phyloP scores from a whole-genome alignment of 768 basidiomycete species.

The Pleurotus ostreatus region DNA sequence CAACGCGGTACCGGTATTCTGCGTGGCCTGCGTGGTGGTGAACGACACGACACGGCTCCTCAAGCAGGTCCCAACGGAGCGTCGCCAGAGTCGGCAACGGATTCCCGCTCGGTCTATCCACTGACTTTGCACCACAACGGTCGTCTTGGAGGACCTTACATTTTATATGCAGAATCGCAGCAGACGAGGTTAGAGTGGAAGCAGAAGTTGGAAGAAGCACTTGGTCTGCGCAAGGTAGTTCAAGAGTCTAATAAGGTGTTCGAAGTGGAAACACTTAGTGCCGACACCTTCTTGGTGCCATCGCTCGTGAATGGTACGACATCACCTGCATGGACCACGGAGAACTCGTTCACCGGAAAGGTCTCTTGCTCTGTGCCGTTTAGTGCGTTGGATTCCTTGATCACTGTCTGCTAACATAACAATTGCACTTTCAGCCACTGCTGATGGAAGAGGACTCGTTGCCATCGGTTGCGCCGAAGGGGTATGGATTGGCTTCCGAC shows the following conservation, averaged over 20 bases:
- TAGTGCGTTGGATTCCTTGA: conserved; percentile 44
- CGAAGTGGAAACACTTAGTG: conserved; percentile 85
- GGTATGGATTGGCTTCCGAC: conserved; percentile 95
- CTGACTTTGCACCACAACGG: conserved; percentile 89
- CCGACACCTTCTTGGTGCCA: conserved; percentile 83
- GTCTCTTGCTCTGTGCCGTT: conserved; percentile 97
- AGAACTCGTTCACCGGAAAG: conserved; percentile 70
- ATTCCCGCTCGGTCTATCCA: conserved; percentile 80
- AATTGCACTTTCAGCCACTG: conserved; percentile 52
- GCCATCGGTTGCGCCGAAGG: conserved; percentile 95
- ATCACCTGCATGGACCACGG: conserved; percentile 67
- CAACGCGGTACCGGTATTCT: conserved; percentile 73
- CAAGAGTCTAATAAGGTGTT: conserved; percentile 95
- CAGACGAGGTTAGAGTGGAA: conserved; percentile 85
- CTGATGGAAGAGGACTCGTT: conserved; percentile 81
- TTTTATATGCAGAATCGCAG: conserved; percentile 80
- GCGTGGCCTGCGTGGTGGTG: conserved; percentile 51
- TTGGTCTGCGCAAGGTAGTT: conserved; percentile 78
- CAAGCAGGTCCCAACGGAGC: conserved; percentile 12
- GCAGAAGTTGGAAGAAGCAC: conserved; percentile 82
- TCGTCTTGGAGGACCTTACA: conserved; percentile 80
- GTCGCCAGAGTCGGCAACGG: conserved; percentile 40
- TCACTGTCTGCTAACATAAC: background rate
- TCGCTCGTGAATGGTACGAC: conserved; percentile 45
- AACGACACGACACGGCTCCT: conserved; percentile 22